Conservation (phyloP, 208 protist species). For the Wallacemonas sp. region DNA sequence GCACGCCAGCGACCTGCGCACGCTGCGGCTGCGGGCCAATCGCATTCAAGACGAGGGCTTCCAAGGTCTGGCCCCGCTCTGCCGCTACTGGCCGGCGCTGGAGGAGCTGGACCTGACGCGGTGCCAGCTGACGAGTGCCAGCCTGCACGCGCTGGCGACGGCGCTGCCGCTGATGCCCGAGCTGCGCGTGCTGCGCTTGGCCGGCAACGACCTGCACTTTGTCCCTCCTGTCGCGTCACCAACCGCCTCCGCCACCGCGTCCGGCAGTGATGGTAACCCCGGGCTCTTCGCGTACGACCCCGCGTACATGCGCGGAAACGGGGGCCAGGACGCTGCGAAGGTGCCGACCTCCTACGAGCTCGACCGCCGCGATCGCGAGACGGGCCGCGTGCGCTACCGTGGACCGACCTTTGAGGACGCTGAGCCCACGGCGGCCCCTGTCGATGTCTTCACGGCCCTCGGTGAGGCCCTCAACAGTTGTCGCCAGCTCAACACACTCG, state of each 20-base stretch:
- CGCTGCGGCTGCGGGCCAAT: slow-evolving; percentile 63
- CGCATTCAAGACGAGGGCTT: slow-evolving; percentile 56
- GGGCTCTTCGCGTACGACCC: slow-evolving; percentile 74
- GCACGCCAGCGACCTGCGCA: slow-evolving; percentile 31
- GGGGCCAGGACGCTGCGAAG: slow-evolving; percentile 27
- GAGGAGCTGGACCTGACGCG: slow-evolving; percentile 62
- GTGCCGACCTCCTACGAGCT: slow-evolving; percentile 81
- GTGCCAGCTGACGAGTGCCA: slow-evolving; percentile 60
- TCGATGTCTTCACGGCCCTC: slow-evolving; percentile 33
- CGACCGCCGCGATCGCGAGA: slow-evolving; percentile 63
- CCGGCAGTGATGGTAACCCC: not conserved
- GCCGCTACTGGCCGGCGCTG: slow-evolving; percentile 52
- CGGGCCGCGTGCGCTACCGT: slow-evolving; percentile 57
- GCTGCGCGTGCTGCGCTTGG: slow-evolving; percentile 53
- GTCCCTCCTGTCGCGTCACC: too few species aligned
- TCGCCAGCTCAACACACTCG: slow-evolving; percentile 41
- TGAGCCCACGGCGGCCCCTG: not conserved
- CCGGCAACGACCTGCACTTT: slow-evolving; percentile 65
- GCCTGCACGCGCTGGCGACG: slow-evolving; percentile 29
- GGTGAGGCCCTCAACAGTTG: slow-evolving; percentile 62
- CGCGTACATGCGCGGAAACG: slow-evolving; percentile 44
- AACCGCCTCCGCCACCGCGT: too few species aligned
- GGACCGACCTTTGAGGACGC: slow-evolving; percentile 31
- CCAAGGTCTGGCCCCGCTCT: slow-evolving; percentile 28
- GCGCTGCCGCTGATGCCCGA: slow-evolving; percentile 31